phyloP scores from a whole-genome alignment of 2,329 filamentous ascomycete genomes.

The Diaporthe australafricana region DNA sequence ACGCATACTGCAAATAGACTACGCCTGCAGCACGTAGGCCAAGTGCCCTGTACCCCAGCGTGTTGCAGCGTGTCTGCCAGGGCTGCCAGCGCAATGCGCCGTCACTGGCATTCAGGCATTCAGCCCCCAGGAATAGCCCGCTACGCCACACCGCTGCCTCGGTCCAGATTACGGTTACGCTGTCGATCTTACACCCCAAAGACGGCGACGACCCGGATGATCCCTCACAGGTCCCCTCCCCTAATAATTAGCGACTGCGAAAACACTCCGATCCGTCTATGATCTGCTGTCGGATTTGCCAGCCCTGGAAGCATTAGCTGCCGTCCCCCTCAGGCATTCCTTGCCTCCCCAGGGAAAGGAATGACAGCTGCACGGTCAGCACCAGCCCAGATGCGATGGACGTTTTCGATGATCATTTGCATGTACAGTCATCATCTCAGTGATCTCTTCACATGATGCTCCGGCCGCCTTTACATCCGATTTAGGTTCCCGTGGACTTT shows the following conservation, averaged over 20 bases:
- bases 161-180: slow-evolving; percentile 6
- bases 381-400: slow-evolving; percentile 3
- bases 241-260: background rate
- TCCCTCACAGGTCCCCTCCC: slow-evolving; percentile 6
- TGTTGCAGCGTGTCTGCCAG: background rate
- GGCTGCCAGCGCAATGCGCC: too few relatives aligned
- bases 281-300: slow-evolving; percentile 16
- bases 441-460: slow-evolving; percentile 13
- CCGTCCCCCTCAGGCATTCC: background rate
- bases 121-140: slow-evolving; percentile 10
- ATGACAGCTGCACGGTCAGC: slow-evolving; percentile 21
- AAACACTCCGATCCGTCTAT: background rate
- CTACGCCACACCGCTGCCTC: slow-evolving; percentile 27
- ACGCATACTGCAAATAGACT: background rate
- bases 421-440: slow-evolving; percentile 3
- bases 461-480: slow-evolving; percentile 5
- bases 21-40: background rate
- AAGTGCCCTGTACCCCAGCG: background rate
- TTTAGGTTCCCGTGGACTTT: slow-evolving; percentile 14
- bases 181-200: background rate
- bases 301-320: background rate
- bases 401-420: slow-evolving; percentile 15
- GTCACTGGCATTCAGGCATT: too few relatives aligned
- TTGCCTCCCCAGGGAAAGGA: slow-evolving; percentile 13
- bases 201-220: slow-evolving; percentile 9